Evolutionary conservation across 805 yeast species (phyloP).

Genomic region (Hanseniaspora vineae): DNA sequence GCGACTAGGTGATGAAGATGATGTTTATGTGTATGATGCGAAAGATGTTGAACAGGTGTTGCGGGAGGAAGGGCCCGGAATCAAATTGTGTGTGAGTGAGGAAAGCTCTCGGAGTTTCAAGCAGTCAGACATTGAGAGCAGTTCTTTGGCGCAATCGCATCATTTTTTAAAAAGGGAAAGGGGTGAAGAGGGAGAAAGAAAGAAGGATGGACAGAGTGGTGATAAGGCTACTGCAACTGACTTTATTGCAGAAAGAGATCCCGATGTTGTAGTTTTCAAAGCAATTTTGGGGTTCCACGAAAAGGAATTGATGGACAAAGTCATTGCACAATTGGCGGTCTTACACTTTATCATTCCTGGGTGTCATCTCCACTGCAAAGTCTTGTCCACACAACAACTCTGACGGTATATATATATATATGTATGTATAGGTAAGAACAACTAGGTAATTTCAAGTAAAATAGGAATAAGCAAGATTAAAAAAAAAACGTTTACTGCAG

Average conservation of each 20-base stretch:
- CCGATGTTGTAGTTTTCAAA: slow-evolving; percentile 14
- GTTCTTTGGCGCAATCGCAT: no score
- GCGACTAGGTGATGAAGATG: slow-evolving; percentile 11
- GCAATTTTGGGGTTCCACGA: slow-evolving; percentile 24
- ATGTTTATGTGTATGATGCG: not conserved
- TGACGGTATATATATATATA: not conserved
- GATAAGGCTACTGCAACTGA: not conserved
- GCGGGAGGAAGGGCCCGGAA: not conserved
- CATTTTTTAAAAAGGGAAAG: slow-evolving; percentile 1
- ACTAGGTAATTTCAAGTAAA: slow-evolving; percentile 5
- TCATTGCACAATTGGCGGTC: slow-evolving; percentile 10
- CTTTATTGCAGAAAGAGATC: slow-evolving; percentile 1
- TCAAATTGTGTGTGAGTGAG: not conserved
- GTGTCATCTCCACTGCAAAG: not conserved
- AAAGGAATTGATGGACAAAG: slow-evolving; percentile 16
- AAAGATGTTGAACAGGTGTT: not conserved
- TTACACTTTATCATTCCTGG: not conserved
- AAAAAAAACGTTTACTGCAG: no score
- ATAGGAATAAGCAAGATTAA: slow-evolving; percentile 12
- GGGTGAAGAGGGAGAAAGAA: slow-evolving; percentile 4
- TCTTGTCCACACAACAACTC: not conserved
- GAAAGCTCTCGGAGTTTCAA: not conserved
- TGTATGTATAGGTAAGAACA: not conserved
- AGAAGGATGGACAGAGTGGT: slow-evolving; percentile 7
- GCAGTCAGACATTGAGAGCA: not conserved